Base-by-base conservation (phyloP, 1,284 basidiomycete genomes). In the Boletus sp. region DNA sequence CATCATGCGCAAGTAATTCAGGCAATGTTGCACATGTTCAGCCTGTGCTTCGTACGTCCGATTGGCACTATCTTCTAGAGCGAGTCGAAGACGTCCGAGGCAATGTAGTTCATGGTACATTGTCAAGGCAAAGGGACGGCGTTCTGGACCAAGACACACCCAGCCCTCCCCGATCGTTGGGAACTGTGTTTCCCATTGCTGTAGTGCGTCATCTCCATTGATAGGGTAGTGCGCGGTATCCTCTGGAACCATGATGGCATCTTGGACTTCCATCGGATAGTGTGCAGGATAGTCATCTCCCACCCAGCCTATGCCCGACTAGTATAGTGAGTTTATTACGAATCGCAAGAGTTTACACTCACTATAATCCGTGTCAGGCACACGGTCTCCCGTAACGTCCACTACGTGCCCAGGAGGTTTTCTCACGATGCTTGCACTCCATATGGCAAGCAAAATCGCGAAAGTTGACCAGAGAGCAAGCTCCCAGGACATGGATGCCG, bases 1-100 rank as follows among this genome's bases (percentile, higher is more conserved):
- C 53, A 53, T 58, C 51, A 63, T 59, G 7, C 67, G 57, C 35
- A 72, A 48, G 51, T 72, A 73, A 39, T 68, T 64, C 33, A 72
- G 46, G 47, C 70, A 73, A 41, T 73, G 70, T 6, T 63, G 58
- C 12, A 60, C 57, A 19, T 60, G 58, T 3, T 44, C 55, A 46
- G 53, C 44, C 55, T 64, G 52, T 70, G 74, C 55, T 71, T 73
- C 38, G 67, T 72, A 47, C 1, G 60, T 61, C 29, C 43, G 41
- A 29, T 60, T 56, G 40, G 49, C 49, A 13, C 42, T 5, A 25
- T 58, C 51, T 17, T 46, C 46, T 17, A 61, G 54, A 33, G 62
- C 62, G 9, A 35, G 17, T 20, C 62, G 60, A 33, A 61, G 49
- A 13, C 58, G 56, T 23, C 58, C 57, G 8, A 68, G 53, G 33